Evolutionary conservation across 2,329 filamentous ascomycete species (phyloP).

Genomic region (Fonsecaea monophora): DNA sequence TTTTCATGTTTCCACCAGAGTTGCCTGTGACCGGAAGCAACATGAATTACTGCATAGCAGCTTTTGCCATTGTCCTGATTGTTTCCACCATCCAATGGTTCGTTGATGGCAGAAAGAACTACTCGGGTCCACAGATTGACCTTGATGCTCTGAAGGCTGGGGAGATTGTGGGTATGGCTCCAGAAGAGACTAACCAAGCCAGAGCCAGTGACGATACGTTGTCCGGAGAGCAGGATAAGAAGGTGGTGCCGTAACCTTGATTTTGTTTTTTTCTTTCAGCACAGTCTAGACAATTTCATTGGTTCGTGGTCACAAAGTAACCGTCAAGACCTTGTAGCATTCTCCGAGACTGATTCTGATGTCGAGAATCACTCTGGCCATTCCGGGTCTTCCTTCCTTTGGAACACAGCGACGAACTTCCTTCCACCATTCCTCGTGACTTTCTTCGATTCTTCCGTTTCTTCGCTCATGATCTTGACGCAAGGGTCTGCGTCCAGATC

Average conservation of each 20-base stretch:
- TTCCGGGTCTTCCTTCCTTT: conserved; percentile 77
- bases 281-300: not conserved
- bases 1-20: conserved; percentile 76
- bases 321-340: not conserved
- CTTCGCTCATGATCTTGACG: conserved; percentile 69
- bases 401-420: conserved; percentile 90
- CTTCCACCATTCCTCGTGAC: conserved; percentile 86
- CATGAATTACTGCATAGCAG: conserved; percentile 68
- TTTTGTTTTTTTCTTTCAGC: not conserved
- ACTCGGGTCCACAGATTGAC: conserved; percentile 60
- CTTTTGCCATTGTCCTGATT: conserved; percentile 64
- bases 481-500: conserved; percentile 64
- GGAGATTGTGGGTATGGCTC: conserved; percentile 37
- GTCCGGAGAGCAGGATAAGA: conserved; percentile 15
- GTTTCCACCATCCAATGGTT: conserved; percentile 66
- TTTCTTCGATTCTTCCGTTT: conserved; percentile 98
- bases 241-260: not conserved
- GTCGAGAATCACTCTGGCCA: conserved; percentile 59
- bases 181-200: conserved; percentile 20
- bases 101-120: conserved; percentile 67
- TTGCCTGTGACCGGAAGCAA: conserved; percentile 68
- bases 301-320: not conserved
- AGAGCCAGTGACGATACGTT: conserved; percentile 25
- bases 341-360: not conserved
- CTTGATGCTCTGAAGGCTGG: conserved; percentile 44